A percentile compares a stretch with the other conserved stretches of the same genome.
Evolutionary conservation across 495 filamentous ascomycete species (phyloP).

Genomic region (Hypomontagnella submonticulosa): DNA sequence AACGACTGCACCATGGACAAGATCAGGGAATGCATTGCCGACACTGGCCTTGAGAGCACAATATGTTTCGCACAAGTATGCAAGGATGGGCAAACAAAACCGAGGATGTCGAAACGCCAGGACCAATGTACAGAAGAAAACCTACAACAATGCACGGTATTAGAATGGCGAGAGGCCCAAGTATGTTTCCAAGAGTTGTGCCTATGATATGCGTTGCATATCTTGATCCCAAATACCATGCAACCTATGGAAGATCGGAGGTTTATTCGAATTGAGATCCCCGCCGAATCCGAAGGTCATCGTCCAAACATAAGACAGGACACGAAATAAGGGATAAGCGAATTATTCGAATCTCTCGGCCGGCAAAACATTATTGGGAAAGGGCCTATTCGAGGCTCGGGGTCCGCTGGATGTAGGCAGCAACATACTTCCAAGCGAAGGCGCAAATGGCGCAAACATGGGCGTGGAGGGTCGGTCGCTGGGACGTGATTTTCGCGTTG

Average conservation of each 20-base stretch:
- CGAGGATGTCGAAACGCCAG: slow-evolving; percentile 27
- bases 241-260: not conserved
- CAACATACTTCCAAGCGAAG: slow-evolving; percentile 4
- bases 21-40: slow-evolving; percentile 34
- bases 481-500: not conserved
- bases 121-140: slow-evolving; percentile 43
- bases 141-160: slow-evolving; percentile 35
- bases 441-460: not conserved
- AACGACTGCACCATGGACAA: slow-evolving; percentile 24
- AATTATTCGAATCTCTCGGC: too few species aligned
- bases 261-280: slow-evolving; percentile 6
- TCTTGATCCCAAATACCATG: slow-evolving; percentile 1
- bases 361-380: too few species aligned
- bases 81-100: slow-evolving; percentile 1
- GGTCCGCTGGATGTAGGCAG: not conserved
- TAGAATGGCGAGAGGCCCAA: slow-evolving; percentile 39
- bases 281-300: not conserved
- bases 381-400: too few species aligned
- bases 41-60: slow-evolving; percentile 39
- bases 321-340: too few species aligned
- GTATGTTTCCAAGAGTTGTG: slow-evolving; percentile 42
- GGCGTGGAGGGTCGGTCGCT: slow-evolving; percentile 7
- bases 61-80: slow-evolving; percentile 41
- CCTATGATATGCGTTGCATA: slow-evolving; percentile 13
- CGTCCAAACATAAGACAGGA: too few species aligned